phyloP scores from a whole-genome alignment of 495 filamentous ascomycete species.

The Penicillium manginii region DNA sequence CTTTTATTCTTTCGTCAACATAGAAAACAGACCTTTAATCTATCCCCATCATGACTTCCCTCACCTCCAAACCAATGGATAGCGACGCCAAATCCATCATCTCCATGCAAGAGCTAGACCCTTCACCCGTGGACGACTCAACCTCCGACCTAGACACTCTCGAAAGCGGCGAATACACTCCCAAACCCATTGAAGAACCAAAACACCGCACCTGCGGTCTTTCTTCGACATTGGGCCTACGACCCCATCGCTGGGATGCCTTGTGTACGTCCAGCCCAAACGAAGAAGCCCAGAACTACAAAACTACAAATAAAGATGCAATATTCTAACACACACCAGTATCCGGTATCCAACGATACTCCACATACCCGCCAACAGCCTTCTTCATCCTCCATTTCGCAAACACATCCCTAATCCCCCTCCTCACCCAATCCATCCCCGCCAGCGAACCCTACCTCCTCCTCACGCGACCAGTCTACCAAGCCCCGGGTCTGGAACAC shows the following conservation, averaged over 20 bases:
- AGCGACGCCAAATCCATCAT: conserved; percentile 53
- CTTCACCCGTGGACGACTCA: conserved; percentile 73
- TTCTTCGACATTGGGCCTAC: conserved; percentile 55
- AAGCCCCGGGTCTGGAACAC: conserved; percentile 62
- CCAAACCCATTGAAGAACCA: conserved; percentile 31
- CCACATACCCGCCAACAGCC: conserved; percentile 80
- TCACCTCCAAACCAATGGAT: conserved; percentile 33
- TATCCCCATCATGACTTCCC: neutral
- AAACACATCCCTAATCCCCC: conserved; percentile 77
- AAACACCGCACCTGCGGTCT: conserved; percentile 25
- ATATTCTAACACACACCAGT: conserved; percentile 52
- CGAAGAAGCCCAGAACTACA: too few relatives aligned
- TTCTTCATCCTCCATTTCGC: conserved; percentile 79
- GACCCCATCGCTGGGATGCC: conserved; percentile 61
- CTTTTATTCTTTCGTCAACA: neutral
- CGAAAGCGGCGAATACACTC: conserved; percentile 61
- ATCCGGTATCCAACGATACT: conserved; percentile 80
- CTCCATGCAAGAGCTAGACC: conserved; percentile 79
- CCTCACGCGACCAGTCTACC: conserved; percentile 74
- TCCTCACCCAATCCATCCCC: conserved; percentile 57
- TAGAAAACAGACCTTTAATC: too few relatives aligned
- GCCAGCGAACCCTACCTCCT: conserved; percentile 61
- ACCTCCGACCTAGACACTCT: conserved; percentile 53
- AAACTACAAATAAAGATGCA: neutral
- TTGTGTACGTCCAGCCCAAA: conserved; percentile 52